Conservation (phyloP, 2,329 filamentous ascomycete genomes). For the Emydomyces testavorans region DNA sequence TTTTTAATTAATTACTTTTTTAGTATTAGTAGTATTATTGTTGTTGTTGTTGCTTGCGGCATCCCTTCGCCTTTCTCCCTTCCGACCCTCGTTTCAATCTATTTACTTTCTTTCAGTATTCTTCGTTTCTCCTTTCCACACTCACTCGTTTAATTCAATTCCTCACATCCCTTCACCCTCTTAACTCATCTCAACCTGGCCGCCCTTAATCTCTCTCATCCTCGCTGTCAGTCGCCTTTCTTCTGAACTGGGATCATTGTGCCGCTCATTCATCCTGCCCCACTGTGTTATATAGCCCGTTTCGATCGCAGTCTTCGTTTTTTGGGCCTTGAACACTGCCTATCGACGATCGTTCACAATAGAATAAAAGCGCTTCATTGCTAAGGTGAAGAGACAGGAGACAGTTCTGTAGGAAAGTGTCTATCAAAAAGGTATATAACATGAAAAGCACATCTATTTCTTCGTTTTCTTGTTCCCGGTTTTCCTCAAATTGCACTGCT, state of each 20-base stretch:
- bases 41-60: conserved; percentile 7
- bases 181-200: neutral
- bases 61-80: conserved; percentile 11
- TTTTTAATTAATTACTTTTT: conserved; percentile 13
- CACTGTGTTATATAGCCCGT: neutral
- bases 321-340: no score
- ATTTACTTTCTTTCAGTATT: conserved; percentile 3
- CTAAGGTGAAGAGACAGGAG: neutral
- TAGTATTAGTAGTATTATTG: no score
- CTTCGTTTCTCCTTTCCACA: neutral
- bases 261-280: neutral
- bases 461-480: neutral
- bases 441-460: neutral
- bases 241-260: neutral
- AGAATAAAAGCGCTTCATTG: no score
- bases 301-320: neutral
- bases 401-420: neutral
- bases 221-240: neutral
- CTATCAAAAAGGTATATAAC: neutral
- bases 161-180: neutral
- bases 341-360: neutral
- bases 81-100: conserved; percentile 10
- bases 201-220: neutral
- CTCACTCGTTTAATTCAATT: conserved; percentile 10
- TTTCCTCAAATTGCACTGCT: no score